Conservation (phyloP, 495 filamentous ascomycete species). For the Jackrogersella minutella region DNA sequence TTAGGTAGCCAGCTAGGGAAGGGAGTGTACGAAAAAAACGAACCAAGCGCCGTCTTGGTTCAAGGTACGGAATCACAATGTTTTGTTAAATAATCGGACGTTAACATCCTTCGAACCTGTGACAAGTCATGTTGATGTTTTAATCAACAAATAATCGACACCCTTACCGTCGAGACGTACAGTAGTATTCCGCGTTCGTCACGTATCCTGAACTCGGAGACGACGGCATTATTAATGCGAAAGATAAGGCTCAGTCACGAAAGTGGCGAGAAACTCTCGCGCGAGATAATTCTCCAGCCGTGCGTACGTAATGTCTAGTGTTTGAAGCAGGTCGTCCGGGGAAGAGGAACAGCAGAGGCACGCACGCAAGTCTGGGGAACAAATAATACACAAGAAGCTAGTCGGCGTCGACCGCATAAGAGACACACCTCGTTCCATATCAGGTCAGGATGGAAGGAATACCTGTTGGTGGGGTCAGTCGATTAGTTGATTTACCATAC, state of each 20-base stretch:
- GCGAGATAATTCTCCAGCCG: neutral
- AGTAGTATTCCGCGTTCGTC: too few species aligned
- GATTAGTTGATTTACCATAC: neutral
- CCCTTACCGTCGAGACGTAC: constrained; percentile 12
- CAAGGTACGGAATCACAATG: constrained; percentile 8
- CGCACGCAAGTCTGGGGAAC: neutral
- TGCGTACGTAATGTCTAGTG: constrained; percentile 16
- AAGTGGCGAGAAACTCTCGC: neutral
- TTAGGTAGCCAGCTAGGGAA: too few species aligned
- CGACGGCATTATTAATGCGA: neutral
- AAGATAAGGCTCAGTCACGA: neutral
- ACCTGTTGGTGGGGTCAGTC: constrained; percentile 9
- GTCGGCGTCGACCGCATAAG: constrained; percentile 6
- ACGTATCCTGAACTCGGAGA: neutral
- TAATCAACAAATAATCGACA: too few species aligned
- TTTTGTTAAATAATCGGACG: constrained; percentile 4
- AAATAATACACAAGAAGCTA: neutral
- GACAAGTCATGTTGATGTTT: neutral
- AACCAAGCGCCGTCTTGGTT: constrained; percentile 1
- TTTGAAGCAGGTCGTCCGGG: constrained; percentile 7
- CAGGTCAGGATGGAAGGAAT: constrained; percentile 9
- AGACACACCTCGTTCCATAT: constrained; percentile 25
- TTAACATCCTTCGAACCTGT: neutral
- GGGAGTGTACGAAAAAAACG: constrained; percentile 8
- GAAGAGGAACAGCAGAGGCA: constrained; percentile 2